Base-by-base conservation (phyloP, 805 yeast species). In the Scheffersomyces spartinae region DNA sequence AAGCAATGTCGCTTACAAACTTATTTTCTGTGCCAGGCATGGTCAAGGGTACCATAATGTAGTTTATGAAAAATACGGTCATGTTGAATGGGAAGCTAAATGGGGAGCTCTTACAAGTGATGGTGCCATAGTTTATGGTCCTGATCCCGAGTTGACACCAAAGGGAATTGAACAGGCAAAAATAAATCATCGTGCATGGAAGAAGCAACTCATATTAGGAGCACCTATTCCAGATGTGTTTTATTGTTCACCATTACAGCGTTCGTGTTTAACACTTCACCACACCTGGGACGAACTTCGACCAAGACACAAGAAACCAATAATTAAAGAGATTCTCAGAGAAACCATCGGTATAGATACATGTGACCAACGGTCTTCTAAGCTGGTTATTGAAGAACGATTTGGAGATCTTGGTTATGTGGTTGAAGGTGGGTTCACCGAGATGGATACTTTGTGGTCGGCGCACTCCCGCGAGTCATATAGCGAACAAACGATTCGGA, bases 1-100 rank as follows among this genome's bases (percentile, higher is more conserved):
- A 0, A 36, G 35, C 1, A 57, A 64, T 31, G 73, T 52, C 21
- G 30, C 34, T 17, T 70, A 56, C 44, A 73, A 71, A 36, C 37
- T 73, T 23, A 30, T 73, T 3, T 61, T 69, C 25, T 55, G 69
- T 27, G 75, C 77, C 7, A 59, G 84, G 42, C 84, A 76, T 38
- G 84, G 83, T 5, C 80, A 75, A 44, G 84, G 83, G 0, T 67
- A 49, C 41, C 85, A 76, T 34, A 76, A 76, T 37, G 54, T 57
- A 23, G 64, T 69, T 3, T 68, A 72, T 9, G 51, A 49, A 12
- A 60, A 66, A 31, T 73, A 71, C 37, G 82, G 82, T 7, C 28
- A 55, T 11, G 58, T 60, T 2, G 68, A 48, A n/a, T 76, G 83
- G 85, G 49, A 69, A 36, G 37, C 41, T 0, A 61, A 72, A 30